Conservation (phyloP, 179 eudicot genomes). For the Beta corolliflora region DNA sequence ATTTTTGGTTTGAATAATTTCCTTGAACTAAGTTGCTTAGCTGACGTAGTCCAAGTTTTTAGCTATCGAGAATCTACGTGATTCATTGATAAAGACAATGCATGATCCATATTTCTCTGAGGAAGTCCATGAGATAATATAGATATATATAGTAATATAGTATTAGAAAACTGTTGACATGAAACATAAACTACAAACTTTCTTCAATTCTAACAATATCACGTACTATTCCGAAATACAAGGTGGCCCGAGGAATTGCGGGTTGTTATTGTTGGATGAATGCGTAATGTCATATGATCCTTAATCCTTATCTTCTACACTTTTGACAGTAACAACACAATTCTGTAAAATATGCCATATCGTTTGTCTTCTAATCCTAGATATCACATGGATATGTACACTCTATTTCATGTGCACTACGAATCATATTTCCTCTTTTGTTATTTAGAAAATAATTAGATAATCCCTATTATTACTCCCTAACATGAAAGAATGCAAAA, state of each 20-base stretch:
- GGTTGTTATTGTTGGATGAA: slow-evolving; percentile 18
- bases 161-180: neutral
- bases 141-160: neutral
- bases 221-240: neutral
- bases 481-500: too few relatives aligned
- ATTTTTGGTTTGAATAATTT: neutral
- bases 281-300: slow-evolving; percentile 7
- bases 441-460: too few relatives aligned
- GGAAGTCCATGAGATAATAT: slow-evolving; percentile 18
- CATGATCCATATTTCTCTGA: neutral
- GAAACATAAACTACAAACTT: neutral
- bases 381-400: neutral
- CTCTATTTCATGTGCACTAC: neutral
- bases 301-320: slow-evolving; percentile 21
- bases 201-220: too few relatives aligned
- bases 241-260: slow-evolving; percentile 14
- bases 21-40: neutral
- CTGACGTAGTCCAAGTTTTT: slow-evolving; percentile 8
- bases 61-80: neutral
- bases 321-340: slow-evolving; percentile 27
- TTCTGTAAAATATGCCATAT: neutral
- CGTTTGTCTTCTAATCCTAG: slow-evolving; percentile 8
- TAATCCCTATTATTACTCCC: too few relatives aligned
- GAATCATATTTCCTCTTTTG: neutral
- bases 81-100: slow-evolving; percentile 13